A percentile compares a stretch with the other conserved stretches of the same genome.
These are phyloP conservation scores for Saccharomycopsis olivae DNA, from an alignment of 805 yeast genomes.

Conservation along the genomic window DNA sequence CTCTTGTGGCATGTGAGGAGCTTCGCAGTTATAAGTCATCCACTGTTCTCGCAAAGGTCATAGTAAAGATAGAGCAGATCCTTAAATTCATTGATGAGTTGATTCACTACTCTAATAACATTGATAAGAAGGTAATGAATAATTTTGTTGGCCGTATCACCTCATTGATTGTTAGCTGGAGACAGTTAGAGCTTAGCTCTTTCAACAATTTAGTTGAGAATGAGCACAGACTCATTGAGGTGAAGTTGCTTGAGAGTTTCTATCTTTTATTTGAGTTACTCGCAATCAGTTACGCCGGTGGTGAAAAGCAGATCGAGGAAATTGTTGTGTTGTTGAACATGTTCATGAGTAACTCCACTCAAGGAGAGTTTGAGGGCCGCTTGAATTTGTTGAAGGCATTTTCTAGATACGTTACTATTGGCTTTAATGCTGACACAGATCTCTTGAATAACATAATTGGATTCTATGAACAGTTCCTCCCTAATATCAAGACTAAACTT, in stretches of 20 bases:
- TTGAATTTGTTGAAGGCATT: slow-evolving; percentile 57
- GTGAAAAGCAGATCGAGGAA: slow-evolving; percentile 26
- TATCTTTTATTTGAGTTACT: slow-evolving; percentile 78
- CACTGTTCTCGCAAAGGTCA: slow-evolving; percentile 65
- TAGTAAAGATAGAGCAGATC: slow-evolving; percentile 80
- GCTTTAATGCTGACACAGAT: slow-evolving; percentile 23
- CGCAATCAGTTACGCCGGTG: slow-evolving; percentile 36
- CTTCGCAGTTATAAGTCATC: slow-evolving; percentile 48
- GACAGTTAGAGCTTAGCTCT: slow-evolving; percentile 73
- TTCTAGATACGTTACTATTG: slow-evolving; percentile 35
- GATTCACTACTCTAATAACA: slow-evolving; percentile 70
- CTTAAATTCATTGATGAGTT: slow-evolving; percentile 79
- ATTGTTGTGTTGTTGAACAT: slow-evolving; percentile 51
- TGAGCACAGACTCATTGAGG: slow-evolving; percentile 43
- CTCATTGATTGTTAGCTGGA: slow-evolving; percentile 74
- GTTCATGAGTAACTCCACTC: slow-evolving; percentile 64
- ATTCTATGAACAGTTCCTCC: slow-evolving; percentile 58
- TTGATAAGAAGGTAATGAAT: slow-evolving; percentile 55
- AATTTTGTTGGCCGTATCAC: slow-evolving; percentile 49
- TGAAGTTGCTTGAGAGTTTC: slow-evolving; percentile 75
- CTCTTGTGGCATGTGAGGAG: slow-evolving; percentile 55
- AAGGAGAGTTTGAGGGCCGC: slow-evolving; percentile 62
- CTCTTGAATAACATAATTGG: slow-evolving; percentile 43
- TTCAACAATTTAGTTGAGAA: slow-evolving; percentile 70
- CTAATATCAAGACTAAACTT: slow-evolving; percentile 37